Evolutionary conservation across 2,329 filamentous ascomycete species (phyloP).

Genomic region (Didymella keratinophila): DNA sequence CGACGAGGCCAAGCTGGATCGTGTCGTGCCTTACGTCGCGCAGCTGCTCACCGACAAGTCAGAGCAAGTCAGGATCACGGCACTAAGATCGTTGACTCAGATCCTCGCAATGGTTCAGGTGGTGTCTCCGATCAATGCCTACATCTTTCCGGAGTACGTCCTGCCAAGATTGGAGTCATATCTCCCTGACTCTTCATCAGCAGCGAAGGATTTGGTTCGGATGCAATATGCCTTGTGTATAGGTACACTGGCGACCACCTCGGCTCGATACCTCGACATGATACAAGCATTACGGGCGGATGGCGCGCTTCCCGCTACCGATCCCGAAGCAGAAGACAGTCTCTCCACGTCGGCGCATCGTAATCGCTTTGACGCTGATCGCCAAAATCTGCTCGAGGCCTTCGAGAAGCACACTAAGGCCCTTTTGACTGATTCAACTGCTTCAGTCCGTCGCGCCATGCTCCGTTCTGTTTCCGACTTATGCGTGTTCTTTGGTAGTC

Average conservation of each 20-base stretch:
- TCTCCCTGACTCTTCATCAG: slow-evolving; percentile 55
- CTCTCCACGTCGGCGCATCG: slow-evolving; percentile 75
- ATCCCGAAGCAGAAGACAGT: slow-evolving; percentile 81
- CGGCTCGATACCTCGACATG: slow-evolving; percentile 86
- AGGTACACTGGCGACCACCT: slow-evolving; percentile 85
- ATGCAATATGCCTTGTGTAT: slow-evolving; percentile 94
- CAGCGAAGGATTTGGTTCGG: slow-evolving; percentile 73
- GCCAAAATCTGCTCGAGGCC: slow-evolving; percentile 79
- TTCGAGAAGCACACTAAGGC: slow-evolving; percentile 91
- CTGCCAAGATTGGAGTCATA: slow-evolving; percentile 67
- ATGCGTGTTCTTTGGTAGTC: slow-evolving; percentile 92
- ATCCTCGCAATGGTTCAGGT: slow-evolving; percentile 81
- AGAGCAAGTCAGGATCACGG: slow-evolving; percentile 84
- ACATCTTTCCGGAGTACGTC: slow-evolving; percentile 72
- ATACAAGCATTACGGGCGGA: slow-evolving; percentile 87
- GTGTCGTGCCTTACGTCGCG: slow-evolving; percentile 89
- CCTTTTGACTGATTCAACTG: slow-evolving; percentile 84
- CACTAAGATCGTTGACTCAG: slow-evolving; percentile 86
- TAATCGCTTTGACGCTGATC: slow-evolving; percentile 86
- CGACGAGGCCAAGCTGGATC: slow-evolving; percentile 94
- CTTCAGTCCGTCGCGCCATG: slow-evolving; percentile 88
- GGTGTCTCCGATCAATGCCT: slow-evolving; percentile 78
- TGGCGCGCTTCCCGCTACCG: slow-evolving; percentile 77
- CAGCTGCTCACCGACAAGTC: slow-evolving; percentile 80
- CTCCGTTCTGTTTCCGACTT: slow-evolving; percentile 89